A percentile compares a stretch with the other conserved stretches of the same genome.
Evolutionary conservation across 495 filamentous ascomycete genomes (phyloP).

Genomic region (Trichoderma erinaceum): DNA sequence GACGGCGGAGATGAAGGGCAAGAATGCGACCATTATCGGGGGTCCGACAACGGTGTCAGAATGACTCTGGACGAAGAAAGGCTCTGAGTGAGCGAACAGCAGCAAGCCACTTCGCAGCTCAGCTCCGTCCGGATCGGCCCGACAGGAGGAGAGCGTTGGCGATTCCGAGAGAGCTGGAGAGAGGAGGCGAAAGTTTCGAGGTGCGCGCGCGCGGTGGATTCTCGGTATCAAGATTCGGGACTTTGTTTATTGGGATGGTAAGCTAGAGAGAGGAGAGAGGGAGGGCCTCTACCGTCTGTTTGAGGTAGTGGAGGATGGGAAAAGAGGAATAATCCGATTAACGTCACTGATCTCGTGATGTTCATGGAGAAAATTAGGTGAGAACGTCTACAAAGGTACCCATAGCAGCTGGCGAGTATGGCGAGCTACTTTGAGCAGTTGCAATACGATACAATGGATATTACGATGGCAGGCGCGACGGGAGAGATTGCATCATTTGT

Average conservation of each 20-base stretch:
- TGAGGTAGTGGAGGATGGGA: background rate
- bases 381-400: background rate
- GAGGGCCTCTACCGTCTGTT: background rate
- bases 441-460: background rate
- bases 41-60: too few species aligned
- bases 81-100: too few species aligned
- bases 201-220: background rate
- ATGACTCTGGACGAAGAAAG: background rate
- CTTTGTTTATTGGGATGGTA: background rate
- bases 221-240: background rate
- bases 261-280: background rate
- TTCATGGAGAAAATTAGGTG: background rate
- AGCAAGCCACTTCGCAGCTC: too few species aligned
- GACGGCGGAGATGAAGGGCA: constrained; percentile 41
- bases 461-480: background rate
- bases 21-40: constrained; percentile 20
- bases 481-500: background rate
- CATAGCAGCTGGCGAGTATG: background rate
- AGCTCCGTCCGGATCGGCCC: background rate
- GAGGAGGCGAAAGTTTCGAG: background rate
- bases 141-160: background rate
- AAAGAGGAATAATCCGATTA: background rate
- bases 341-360: background rate
- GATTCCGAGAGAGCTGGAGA: background rate
- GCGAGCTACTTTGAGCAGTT: background rate